Evolutionary conservation across 1,139 yeast species (phyloP).

Genomic region (Yamadazyma dushanensis): DNA sequence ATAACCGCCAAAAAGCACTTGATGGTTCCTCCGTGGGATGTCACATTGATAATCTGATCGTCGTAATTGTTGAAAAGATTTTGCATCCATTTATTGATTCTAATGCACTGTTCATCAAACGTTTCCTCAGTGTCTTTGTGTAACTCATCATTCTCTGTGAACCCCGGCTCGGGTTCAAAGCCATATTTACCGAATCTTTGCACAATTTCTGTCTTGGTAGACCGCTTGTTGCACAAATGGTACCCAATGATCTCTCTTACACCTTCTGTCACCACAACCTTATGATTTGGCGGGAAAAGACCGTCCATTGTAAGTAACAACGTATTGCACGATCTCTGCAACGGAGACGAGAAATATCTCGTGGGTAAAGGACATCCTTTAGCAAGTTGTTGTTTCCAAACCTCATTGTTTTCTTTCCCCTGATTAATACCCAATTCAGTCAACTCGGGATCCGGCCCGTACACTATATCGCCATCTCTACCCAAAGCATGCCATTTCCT

Average conservation of each 20-base stretch:
- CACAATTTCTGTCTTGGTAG: slow-evolving; percentile 31
- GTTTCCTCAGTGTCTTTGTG: slow-evolving; percentile 30
- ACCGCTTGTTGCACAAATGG: slow-evolving; percentile 68
- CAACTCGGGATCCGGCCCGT: slow-evolving; percentile 71
- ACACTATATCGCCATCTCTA: slow-evolving; percentile 54
- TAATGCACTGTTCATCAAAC: slow-evolving; percentile 45
- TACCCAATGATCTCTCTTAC: slow-evolving; percentile 68
- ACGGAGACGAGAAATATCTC: slow-evolving; percentile 60
- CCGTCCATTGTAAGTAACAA: slow-evolving; percentile 59
- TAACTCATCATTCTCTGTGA: slow-evolving; percentile 47
- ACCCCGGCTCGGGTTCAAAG: slow-evolving; percentile 38
- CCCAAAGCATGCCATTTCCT: slow-evolving; percentile 56
- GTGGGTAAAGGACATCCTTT: slow-evolving; percentile 58
- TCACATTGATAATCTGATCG: slow-evolving; percentile 41
- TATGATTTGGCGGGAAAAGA: slow-evolving; percentile 27
- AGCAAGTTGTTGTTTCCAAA: slow-evolving; percentile 45
- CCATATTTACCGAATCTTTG: slow-evolving; percentile 18
- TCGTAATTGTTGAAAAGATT: slow-evolving; percentile 23
- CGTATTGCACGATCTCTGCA: slow-evolving; percentile 64
- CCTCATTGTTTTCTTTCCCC: slow-evolving; percentile 44
- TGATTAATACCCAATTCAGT: slow-evolving; percentile 56
- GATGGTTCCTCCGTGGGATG: slow-evolving; percentile 68
- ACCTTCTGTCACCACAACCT: slow-evolving; percentile 50
- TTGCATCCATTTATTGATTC: slow-evolving; percentile 52
- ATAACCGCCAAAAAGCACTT: slow-evolving; percentile 54